Evolutionary conservation across 768 basidiomycete species (phyloP), one percentile per base, ranked within the genome.

Genomic region (Russula sp.): DNA sequence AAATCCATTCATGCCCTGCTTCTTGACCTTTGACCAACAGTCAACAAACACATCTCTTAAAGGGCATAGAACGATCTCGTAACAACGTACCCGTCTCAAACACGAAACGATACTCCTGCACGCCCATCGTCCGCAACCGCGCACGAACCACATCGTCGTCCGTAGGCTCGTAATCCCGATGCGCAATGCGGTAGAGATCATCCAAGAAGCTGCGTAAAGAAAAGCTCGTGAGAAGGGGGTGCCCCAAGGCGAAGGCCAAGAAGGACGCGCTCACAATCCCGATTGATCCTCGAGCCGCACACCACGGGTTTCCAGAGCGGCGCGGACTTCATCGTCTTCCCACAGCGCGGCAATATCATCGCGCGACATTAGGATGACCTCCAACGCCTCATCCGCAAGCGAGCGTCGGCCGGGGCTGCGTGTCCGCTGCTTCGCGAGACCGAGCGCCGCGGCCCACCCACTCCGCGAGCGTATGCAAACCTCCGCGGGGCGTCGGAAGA

Each of bases 141-240:
- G 91, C 91, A 10, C 88, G 83, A 59, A 93, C 80, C 20, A 93
- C 83, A 68, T 93, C 91, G 57, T 87, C 81, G 65, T 89, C 89
- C 2, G 80, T 84, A 1, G 89, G 88, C 65, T 85, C 55, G n/a
- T 66, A 66, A 20, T 22, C 55, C 18, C 58, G 48, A 34, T 63
- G 37, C 10, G 62, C 62, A 18, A 61, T 60, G 50, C 59, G 50
- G 49, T 57, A 51, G 13, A 54, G 55, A 42, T 58, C 63, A 14
- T 53, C 51, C 53, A 66, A 54, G 34, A 57, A 66, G 20, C 67
- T 66, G 31, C 27, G 14, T n/a, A 7, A 31, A 35, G 6, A 45
- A 39, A 16, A 47, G 8, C 2, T 20, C 34, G 13, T 14, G 11
- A 13, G 31, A n/a, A 9, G 3, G 14, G 6, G 11, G 5, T 9